Evolutionary conservation across 805 yeast species (phyloP).

Genomic region (Saitoella complicata): DNA sequence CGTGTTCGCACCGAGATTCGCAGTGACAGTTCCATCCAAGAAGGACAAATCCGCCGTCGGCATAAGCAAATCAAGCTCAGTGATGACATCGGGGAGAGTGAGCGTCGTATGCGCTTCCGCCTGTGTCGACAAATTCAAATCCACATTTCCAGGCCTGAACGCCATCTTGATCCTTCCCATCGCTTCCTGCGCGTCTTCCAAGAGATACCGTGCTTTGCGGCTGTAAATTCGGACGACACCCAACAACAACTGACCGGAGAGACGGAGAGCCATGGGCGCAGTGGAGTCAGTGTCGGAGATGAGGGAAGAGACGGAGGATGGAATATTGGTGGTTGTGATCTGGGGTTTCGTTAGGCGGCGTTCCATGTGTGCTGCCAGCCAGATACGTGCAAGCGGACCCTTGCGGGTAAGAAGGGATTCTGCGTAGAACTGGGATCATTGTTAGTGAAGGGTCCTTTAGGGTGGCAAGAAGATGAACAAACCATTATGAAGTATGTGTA

Average conservation of each 20-base stretch:
- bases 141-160: constrained; percentile 1
- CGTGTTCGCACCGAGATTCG: constrained; percentile 5
- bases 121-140: not conserved
- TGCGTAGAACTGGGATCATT: too few species aligned
- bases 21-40: constrained; percentile 6
- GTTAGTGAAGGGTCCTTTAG: too few species aligned
- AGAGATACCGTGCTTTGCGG: constrained; percentile 62
- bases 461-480: too few species aligned
- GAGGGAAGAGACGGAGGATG: constrained; percentile 50
- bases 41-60: not conserved
- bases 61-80: constrained; percentile 45
- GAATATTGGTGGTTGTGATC: constrained; percentile 52
- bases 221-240: constrained; percentile 82
- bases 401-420: constrained; percentile 12
- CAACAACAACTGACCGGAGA: constrained; percentile 70
- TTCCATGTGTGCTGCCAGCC: constrained; percentile 87
- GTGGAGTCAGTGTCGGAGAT: constrained; percentile 26
- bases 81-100: constrained; percentile 59
- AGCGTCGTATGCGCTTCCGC: constrained; percentile 22
- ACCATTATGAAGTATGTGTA: too few species aligned
- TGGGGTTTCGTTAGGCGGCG: constrained; percentile 58
- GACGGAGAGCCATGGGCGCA: constrained; percentile 57
- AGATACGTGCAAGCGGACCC: constrained; percentile 78
- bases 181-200: constrained; percentile 72
- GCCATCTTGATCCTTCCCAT: constrained; percentile 49